A percentile compares a stretch with the other conserved stretches of the same genome.
These are phyloP conservation scores for Trichophyton verrucosum DNA, from an alignment of 2,329 filamentous ascomycete genomes.

Conservation along the genomic window DNA sequence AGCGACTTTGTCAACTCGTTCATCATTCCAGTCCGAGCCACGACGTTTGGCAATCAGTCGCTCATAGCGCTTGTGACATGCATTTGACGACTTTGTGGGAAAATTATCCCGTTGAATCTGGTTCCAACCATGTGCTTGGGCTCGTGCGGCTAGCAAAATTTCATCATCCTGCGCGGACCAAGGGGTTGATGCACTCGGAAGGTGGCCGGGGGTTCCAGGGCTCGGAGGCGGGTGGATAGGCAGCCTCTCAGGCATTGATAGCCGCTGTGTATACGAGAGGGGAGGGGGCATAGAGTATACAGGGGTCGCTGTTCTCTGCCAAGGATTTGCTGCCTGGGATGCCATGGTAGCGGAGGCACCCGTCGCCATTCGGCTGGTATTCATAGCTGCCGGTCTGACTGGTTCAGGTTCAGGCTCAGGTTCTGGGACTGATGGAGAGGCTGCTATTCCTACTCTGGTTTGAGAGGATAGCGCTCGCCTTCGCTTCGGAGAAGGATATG, in stretches of 20 bases:
- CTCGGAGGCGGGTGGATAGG: conserved; percentile 4
- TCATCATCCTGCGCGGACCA: conserved; percentile 68
- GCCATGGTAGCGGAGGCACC: conserved; percentile 3
- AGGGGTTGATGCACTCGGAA: conserved; percentile 33
- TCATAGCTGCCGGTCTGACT: conserved; percentile 8
- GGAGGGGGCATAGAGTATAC: conserved; percentile 13
- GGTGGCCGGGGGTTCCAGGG: conserved; percentile 9
- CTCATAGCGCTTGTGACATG: conserved; percentile 81
- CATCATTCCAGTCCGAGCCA: conserved; percentile 64
- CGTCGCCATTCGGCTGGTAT: conserved; percentile 6
- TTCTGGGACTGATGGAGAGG: not conserved
- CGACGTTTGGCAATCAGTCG: conserved; percentile 61
- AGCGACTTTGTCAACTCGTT: conserved; percentile 61
- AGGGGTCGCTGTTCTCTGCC: conserved; percentile 5
- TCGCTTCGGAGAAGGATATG: conserved; percentile 8
- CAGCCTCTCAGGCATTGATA: not conserved
- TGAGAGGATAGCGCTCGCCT: conserved; percentile 1
- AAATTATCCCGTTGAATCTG: conserved; percentile 69
- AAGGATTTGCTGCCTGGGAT: conserved; percentile 6
- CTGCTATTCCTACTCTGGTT: not conserved
- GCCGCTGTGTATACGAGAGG: conserved; percentile 3
- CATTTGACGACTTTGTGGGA: conserved; percentile 62
- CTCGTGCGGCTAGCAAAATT: conserved; percentile 56
- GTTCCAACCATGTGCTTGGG: conserved; percentile 68
- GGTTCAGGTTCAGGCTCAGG: not conserved